Evolutionary conservation across 345 rosid species (phyloP).

Genomic region (Boechera retrofracta): DNA sequence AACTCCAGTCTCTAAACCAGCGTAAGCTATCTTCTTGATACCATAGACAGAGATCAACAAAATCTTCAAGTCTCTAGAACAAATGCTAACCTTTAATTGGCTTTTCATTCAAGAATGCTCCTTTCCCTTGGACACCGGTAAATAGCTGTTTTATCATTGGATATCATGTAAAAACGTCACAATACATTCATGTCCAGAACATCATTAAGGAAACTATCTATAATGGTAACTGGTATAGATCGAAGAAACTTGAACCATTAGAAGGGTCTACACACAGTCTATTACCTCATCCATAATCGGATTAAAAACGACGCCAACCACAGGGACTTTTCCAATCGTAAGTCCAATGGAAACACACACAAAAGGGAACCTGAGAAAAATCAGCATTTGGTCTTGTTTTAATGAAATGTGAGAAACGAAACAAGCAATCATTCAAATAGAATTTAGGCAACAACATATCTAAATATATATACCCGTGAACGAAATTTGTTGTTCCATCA

Average conservation of each 20-base stretch:
- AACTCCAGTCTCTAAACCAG: background rate
- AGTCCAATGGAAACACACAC: constrained; percentile 97
- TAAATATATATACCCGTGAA: constrained; percentile 68
- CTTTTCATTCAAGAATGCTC: constrained; percentile 82
- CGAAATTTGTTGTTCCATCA: constrained; percentile 98
- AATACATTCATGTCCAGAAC: constrained; percentile 4
- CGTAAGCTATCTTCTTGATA: background rate
- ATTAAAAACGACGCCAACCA: constrained; percentile 88
- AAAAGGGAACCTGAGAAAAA: constrained; percentile 71
- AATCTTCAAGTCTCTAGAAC: background rate
- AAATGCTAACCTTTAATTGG: constrained; percentile 69
- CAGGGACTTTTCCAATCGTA: constrained; percentile 78
- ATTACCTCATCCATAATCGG: constrained; percentile 92
- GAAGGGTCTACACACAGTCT: constrained; percentile 12
- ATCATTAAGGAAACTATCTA: constrained; percentile 21
- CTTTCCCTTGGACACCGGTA: constrained; percentile 75
- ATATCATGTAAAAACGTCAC: background rate
- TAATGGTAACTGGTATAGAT: background rate
- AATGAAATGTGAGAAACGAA: background rate
- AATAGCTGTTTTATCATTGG: constrained; percentile 58
- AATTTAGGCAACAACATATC: background rate
- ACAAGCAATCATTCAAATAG: constrained; percentile 14
- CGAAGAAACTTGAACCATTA: constrained; percentile 2
- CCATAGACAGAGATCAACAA: background rate
- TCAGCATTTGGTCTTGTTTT: background rate